Percentiles rank a stretch among this genome's conserved stretches.
Conservation (phyloP, 2,329 filamentous ascomycete species). For the Nannizzia gypsea region DNA sequence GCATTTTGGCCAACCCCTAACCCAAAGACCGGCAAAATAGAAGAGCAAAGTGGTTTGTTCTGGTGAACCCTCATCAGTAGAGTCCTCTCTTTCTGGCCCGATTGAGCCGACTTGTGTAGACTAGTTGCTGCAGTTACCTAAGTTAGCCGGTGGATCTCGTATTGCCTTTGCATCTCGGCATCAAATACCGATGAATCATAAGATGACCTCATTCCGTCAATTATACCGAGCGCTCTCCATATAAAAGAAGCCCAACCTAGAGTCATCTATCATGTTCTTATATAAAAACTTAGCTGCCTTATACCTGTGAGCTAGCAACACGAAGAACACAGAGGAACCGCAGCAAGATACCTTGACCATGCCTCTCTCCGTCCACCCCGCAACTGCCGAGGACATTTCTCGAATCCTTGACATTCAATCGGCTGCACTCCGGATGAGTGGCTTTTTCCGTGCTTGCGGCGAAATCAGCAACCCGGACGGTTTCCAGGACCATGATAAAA, state of each 20-base stretch:
- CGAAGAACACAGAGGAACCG: background rate
- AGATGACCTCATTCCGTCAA: background rate
- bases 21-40: background rate
- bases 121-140: background rate
- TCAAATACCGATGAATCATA: background rate
- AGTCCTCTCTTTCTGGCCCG: background rate
- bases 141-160: background rate
- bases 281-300: background rate
- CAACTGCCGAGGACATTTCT: constrained; percentile 8
- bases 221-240: background rate
- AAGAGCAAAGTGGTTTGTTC: background rate
- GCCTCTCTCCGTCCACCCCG: constrained; percentile 10
- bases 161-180: background rate
- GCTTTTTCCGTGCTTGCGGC: constrained; percentile 10
- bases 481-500: background rate
- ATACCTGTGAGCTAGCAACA: background rate
- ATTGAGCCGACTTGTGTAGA: background rate
- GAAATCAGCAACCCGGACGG: constrained; percentile 6
- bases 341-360: background rate
- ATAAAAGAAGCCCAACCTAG: background rate
- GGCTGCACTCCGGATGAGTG: constrained; percentile 3
- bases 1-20: no score
- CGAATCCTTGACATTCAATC: constrained; percentile 9
- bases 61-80: background rate
- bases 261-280: background rate